Percentiles rank a stretch among this genome's conserved stretches.
These are phyloP conservation scores for Sporothrix pallida DNA, from an alignment of 2,329 filamentous ascomycete species.

Conservation along the genomic window DNA sequence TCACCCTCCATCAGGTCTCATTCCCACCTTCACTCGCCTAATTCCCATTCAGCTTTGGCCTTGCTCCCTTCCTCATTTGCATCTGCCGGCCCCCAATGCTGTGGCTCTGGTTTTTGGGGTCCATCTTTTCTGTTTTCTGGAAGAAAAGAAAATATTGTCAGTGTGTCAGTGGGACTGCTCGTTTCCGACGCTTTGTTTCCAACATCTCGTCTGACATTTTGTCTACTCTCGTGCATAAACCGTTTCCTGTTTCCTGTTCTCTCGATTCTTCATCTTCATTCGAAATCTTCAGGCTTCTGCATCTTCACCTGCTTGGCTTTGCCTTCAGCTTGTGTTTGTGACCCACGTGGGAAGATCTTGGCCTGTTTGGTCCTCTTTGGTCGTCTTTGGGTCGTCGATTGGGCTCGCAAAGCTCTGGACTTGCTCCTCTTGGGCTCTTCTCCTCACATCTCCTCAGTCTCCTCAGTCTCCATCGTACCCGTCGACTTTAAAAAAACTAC, in stretches of 20 bases:
- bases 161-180: too few species aligned
- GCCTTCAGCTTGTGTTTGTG: not conserved
- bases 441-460: not conserved
- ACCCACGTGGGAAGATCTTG: constrained; percentile 1
- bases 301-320: not conserved
- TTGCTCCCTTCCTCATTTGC: not conserved
- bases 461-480: constrained; percentile 2
- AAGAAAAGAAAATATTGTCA: not conserved
- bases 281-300: too few species aligned
- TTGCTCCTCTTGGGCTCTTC: not conserved
- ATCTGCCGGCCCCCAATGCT: constrained; percentile 23
- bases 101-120: not conserved
- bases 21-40: too few species aligned
- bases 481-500: not conserved
- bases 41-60: too few species aligned
- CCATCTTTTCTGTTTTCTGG: not conserved
- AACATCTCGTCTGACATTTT: not conserved
- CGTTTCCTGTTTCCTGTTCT: not conserved
- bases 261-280: too few species aligned
- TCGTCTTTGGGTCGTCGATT: too few species aligned
- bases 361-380: not conserved
- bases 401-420: not conserved
- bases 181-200: too few species aligned
- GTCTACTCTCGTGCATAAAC: not conserved
- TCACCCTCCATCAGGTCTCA: not conserved